phyloP scores from a whole-genome alignment of 2,329 filamentous ascomycete species.

The Volutella citrinella region DNA sequence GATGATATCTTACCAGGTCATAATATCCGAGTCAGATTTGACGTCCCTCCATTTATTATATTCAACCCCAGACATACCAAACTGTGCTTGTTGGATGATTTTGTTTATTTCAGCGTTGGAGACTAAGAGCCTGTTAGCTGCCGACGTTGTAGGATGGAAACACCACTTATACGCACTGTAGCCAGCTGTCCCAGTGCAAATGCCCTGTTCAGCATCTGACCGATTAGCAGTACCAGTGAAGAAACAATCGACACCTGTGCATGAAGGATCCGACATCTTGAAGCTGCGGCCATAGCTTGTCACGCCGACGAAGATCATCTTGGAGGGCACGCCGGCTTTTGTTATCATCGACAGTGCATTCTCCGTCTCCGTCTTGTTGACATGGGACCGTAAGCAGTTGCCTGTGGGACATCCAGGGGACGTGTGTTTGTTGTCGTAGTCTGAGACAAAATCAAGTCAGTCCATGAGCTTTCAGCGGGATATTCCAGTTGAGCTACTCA shows the following conservation, averaged over 20 bases:
- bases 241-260: slow-evolving; percentile 20
- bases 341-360: slow-evolving; percentile 36
- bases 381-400: slow-evolving; percentile 34
- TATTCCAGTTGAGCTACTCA: slow-evolving; percentile 11
- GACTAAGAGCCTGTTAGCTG: too few relatives aligned
- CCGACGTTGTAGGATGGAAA: too few relatives aligned
- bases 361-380: slow-evolving; percentile 38
- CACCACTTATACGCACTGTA: too few relatives aligned
- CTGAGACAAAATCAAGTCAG: slow-evolving; percentile 9
- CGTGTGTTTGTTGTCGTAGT: slow-evolving; percentile 24
- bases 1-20: too few relatives aligned
- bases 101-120: slow-evolving; percentile 28
- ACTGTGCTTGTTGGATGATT: slow-evolving; percentile 19
- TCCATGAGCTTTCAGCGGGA: neutral
- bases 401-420: slow-evolving; percentile 24
- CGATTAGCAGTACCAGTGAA: slow-evolving; percentile 23
- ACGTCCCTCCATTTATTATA: slow-evolving; percentile 19
- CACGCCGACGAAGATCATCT: slow-evolving; percentile 29
- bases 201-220: slow-evolving; percentile 21
- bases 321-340: slow-evolving; percentile 31
- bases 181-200: slow-evolving; percentile 22
- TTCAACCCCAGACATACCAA: slow-evolving; percentile 13
- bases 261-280: slow-evolving; percentile 22
- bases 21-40: slow-evolving; percentile 21
- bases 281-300: slow-evolving; percentile 28